Evolutionary conservation across 192 early-diverging fungal genomes (phyloP), one percentile per base, ranked within the genome.

Genomic region (Entomortierella chlamydospora): DNA sequence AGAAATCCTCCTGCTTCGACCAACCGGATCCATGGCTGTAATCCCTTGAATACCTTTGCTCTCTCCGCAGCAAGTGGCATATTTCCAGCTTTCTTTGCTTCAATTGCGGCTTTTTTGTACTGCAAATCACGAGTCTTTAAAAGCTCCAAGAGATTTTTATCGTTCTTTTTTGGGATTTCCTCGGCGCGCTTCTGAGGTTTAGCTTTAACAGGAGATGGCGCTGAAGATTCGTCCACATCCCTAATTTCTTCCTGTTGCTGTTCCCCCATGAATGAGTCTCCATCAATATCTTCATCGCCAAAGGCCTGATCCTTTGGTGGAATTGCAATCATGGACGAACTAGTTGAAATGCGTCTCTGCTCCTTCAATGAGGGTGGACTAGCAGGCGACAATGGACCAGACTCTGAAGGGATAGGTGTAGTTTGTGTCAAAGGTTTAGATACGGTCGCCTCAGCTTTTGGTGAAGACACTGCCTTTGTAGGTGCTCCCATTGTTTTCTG

Each of bases 31-130:
- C 79, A 77, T 9, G n/a, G 45, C 34, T 90, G 85, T 2, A 90
- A 31, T 33, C 57, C 65, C 51, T 90, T 88, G 37, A 67, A 71
- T 0, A 45, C 68, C 54, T 70, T 73, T 22, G 87, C 30, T 33
- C 74, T 29, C 45, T 88, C 86, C 25, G 73, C 20, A 12, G 89
- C 89, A 23, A 84, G 73, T 8, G 9, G 39, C 62, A 61, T 70
- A 54, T 90, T 79, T 22, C 88, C 88, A 42, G 72, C 76, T 13
- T 73, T 58, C 62, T 84, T 86, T 15, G 82, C 79, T 6, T 85
- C 69, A 0, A 89, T 5, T 0, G 88, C 89, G 13, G 82, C 72
- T 0, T 81, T 57, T 55, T 89, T 90, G 64, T 88, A 85, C 49
- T 88, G 80, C 13, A 68, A 39, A 18, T 87, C 73, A 26, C 85